Percentiles rank a stretch among this genome's conserved stretches.
phyloP scores from a whole-genome alignment of 1,139 yeast species.

The Nakaseomyces nivariensis region DNA sequence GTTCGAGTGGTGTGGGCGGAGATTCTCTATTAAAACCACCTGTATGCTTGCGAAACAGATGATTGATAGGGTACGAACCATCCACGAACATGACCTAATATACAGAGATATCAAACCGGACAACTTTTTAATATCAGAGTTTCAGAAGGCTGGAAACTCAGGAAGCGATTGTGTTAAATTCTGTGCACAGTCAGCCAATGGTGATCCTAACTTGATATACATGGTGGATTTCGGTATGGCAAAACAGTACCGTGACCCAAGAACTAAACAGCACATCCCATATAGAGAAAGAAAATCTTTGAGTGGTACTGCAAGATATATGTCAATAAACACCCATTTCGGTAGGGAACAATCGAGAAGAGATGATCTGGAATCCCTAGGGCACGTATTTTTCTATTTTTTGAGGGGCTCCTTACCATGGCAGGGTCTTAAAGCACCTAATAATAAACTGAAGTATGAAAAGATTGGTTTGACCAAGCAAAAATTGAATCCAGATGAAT shows the following conservation, averaged over 20 bases:
- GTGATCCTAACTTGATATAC: slow-evolving; percentile 39
- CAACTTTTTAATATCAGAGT: slow-evolving; percentile 59
- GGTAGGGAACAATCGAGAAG: slow-evolving; percentile 95
- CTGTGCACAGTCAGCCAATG: slow-evolving; percentile 21
- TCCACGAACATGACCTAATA: slow-evolving; percentile 82
- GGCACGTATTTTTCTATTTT: slow-evolving; percentile 91
- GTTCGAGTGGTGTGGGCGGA: slow-evolving; percentile 96
- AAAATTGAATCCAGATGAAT: slow-evolving; percentile 66
- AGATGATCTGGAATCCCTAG: slow-evolving; percentile 91
- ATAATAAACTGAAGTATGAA: slow-evolving; percentile 91
- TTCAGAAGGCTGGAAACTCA: slow-evolving; percentile 17
- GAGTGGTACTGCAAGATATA: slow-evolving; percentile 94
- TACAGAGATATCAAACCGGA: slow-evolving; percentile 96
- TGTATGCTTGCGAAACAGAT: slow-evolving; percentile 87
- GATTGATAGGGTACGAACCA: slow-evolving; percentile 76
- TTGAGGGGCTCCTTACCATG: slow-evolving; percentile 91
- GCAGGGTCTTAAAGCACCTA: slow-evolving; percentile 98
- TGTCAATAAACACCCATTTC: slow-evolving; percentile 94
- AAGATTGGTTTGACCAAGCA: slow-evolving; percentile 93
- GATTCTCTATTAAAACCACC: slow-evolving; percentile 78
- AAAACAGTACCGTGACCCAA: slow-evolving; percentile 90
- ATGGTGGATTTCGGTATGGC: slow-evolving; percentile 95
- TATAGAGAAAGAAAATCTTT: slow-evolving; percentile 89
- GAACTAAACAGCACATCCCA: slow-evolving; percentile 91
- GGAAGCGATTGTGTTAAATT: slow-evolving; percentile 12